phyloP scores from a whole-genome alignment of 225 moss, liverwort and hornwort genomes.

The Ulota crispa region DNA sequence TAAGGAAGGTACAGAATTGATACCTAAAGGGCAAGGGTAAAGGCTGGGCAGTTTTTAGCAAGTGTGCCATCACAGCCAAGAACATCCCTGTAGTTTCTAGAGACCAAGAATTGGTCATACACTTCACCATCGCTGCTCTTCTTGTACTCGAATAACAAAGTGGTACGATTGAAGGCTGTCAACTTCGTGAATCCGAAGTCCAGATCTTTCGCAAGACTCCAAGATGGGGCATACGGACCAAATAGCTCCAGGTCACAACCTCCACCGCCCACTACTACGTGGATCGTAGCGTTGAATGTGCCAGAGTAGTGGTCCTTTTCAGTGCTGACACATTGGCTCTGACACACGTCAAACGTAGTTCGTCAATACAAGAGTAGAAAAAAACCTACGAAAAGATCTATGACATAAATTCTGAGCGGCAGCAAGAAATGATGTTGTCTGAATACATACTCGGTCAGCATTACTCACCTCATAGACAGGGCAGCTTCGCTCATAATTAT shows the following conservation, averaged over 20 bases:
- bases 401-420: neutral
- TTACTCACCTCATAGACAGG: slow-evolving; percentile 65
- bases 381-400: slow-evolving; percentile 2
- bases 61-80: slow-evolving; percentile 53
- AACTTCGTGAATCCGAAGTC: slow-evolving; percentile 64
- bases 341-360: slow-evolving; percentile 9
- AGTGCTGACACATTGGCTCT: slow-evolving; percentile 51
- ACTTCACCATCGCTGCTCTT: slow-evolving; percentile 49
- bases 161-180: slow-evolving; percentile 48
- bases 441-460: neutral
- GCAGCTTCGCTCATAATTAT: slow-evolving; percentile 75
- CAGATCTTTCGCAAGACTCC: slow-evolving; percentile 61
- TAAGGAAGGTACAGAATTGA: neutral
- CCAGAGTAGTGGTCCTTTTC: slow-evolving; percentile 63
- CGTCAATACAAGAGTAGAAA: slow-evolving; percentile 8
- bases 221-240: slow-evolving; percentile 38
- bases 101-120: slow-evolving; percentile 51
- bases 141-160: slow-evolving; percentile 47
- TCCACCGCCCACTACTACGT: slow-evolving; percentile 62
- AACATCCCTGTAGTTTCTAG: slow-evolving; percentile 52
- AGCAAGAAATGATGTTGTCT: neutral
- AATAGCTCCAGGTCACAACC: slow-evolving; percentile 40
- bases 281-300: slow-evolving; percentile 66
- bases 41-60: slow-evolving; percentile 37
- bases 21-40: slow-evolving; percentile 37